Evolutionary conservation across 1,284 basidiomycete genomes (phyloP).

Genomic region (Ceratobasidium sp.): DNA sequence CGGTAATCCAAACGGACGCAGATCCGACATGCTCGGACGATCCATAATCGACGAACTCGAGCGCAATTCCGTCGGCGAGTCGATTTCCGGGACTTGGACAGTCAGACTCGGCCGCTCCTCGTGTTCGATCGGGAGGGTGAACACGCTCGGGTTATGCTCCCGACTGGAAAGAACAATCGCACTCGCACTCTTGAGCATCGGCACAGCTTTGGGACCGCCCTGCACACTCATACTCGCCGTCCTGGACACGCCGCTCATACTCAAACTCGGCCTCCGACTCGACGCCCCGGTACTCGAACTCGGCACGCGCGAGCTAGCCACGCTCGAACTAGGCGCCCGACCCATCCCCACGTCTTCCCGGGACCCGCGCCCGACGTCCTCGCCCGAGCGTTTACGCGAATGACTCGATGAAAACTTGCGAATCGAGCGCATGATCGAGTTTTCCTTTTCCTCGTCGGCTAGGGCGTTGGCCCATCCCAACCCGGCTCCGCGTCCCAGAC

Average conservation of each 20-base stretch:
- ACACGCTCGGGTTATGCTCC: constrained; percentile 31
- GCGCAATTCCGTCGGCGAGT: neutral
- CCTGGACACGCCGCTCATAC: constrained; percentile 9
- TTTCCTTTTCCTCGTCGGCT: neutral
- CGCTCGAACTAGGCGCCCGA: neutral
- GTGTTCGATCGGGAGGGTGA: constrained; percentile 13
- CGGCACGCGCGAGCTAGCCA: constrained; percentile 3
- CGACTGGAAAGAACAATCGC: constrained; percentile 3
- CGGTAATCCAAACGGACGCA: neutral
- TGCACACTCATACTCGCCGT: constrained; percentile 5
- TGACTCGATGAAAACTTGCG: constrained; percentile 16
- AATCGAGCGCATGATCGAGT: neutral
- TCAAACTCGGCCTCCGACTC: constrained; percentile 13
- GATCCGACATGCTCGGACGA: neutral
- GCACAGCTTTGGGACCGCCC: neutral
- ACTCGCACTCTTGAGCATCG: constrained; percentile 17
- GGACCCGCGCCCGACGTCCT: neutral
- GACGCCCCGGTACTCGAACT: constrained; percentile 16
- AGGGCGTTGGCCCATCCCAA: constrained; percentile 14
- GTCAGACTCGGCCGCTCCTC: constrained; percentile 15
- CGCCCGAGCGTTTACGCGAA: constrained; percentile 9
- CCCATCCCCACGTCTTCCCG: neutral
- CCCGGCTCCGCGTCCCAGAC: constrained; percentile 7
- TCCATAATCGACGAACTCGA: constrained; percentile 10
- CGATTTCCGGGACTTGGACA: neutral